phyloP scores from a whole-genome alignment of 2,329 filamentous ascomycete genomes.

The Sordariomycetes sp. region DNA sequence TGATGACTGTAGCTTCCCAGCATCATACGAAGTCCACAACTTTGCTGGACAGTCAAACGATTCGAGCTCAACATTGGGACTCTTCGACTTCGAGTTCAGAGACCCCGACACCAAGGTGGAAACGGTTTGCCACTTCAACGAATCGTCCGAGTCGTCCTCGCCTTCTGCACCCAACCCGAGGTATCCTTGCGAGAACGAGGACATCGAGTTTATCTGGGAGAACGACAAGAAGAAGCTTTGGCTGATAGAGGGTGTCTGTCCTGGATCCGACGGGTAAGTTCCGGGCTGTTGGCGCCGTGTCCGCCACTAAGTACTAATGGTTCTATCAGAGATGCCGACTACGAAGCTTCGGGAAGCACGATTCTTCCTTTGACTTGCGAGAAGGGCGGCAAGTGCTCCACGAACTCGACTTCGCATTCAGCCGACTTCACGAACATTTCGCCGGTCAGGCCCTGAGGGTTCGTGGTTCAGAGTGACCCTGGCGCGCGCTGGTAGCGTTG shows the following conservation, averaged over 20 bases:
- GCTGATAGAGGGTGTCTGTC: constrained; percentile 36
- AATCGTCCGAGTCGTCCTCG: constrained; percentile 25
- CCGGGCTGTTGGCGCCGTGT: not conserved
- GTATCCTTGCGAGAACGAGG: constrained; percentile 30
- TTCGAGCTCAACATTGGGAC: constrained; percentile 19
- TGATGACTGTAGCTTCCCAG: constrained; percentile 25
- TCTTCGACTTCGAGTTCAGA: constrained; percentile 29
- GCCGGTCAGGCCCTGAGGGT: constrained; percentile 14
- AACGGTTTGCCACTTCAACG: constrained; percentile 34
- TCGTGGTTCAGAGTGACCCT: too few relatives aligned
- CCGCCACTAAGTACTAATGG: constrained; percentile 2
- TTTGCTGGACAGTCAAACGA: constrained; percentile 25
- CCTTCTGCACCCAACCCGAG: constrained; percentile 20
- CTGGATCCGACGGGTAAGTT: constrained; percentile 23
- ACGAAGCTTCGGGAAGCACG: constrained; percentile 20
- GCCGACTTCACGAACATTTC: constrained; percentile 19
- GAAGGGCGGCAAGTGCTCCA: constrained; percentile 11
- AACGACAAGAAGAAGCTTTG: constrained; percentile 19
- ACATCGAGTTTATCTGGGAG: constrained; percentile 34
- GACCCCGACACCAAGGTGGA: constrained; percentile 27
- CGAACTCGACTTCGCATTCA: constrained; percentile 19
- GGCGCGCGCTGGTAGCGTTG: too few relatives aligned
- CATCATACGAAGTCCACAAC: constrained; percentile 25
- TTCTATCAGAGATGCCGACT: constrained; percentile 14
- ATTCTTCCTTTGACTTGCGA: constrained; percentile 11